These are phyloP conservation scores for Grosmannia serpens DNA, from an alignment of 2,329 filamentous ascomycete genomes.

Conservation along the genomic window DNA sequence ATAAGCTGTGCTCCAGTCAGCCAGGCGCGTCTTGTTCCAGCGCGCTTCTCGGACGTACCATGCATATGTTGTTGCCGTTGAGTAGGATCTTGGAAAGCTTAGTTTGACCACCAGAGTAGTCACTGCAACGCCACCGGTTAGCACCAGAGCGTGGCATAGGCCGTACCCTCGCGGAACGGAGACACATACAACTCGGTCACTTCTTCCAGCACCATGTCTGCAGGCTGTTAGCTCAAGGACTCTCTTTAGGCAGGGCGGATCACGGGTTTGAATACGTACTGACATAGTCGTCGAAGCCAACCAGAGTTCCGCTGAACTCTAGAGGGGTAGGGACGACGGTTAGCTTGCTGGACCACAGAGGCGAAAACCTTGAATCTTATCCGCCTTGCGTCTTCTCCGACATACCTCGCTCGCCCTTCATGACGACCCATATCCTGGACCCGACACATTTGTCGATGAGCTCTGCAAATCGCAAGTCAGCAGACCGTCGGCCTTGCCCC, in stretches of 20 bases:
- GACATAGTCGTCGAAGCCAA: conserved; percentile 98
- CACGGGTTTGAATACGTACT: conserved; percentile 53
- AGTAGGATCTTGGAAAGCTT: conserved; percentile 90
- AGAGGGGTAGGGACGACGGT: conserved; percentile 2
- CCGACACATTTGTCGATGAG: conserved; percentile 98
- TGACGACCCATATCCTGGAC: conserved; percentile 95
- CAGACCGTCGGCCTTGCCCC: background rate
- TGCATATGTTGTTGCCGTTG: conserved; percentile 98
- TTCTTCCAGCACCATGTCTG: conserved; percentile 97
- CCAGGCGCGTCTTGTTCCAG: too few relatives aligned
- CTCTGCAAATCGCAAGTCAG: conserved; percentile 40
- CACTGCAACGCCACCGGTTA: conserved; percentile 39
- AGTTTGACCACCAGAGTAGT: conserved; percentile 77
- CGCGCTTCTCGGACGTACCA: conserved; percentile 49
- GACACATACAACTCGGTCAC: conserved; percentile 80
- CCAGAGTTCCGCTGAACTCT: conserved; percentile 93
- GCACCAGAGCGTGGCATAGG: background rate
- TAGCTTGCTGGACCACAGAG: conserved; percentile 1
- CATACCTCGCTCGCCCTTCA: conserved; percentile 97
- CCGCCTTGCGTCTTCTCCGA: background rate
- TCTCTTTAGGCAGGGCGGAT: background rate
- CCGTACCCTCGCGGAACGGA: background rate
- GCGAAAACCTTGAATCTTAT: background rate
- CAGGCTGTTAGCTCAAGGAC: conserved; percentile 15
- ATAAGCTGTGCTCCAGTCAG: conserved; percentile 44